phyloP scores from a whole-genome alignment of 2,329 filamentous ascomycete genomes.

The Cladophialophora yegresii region DNA sequence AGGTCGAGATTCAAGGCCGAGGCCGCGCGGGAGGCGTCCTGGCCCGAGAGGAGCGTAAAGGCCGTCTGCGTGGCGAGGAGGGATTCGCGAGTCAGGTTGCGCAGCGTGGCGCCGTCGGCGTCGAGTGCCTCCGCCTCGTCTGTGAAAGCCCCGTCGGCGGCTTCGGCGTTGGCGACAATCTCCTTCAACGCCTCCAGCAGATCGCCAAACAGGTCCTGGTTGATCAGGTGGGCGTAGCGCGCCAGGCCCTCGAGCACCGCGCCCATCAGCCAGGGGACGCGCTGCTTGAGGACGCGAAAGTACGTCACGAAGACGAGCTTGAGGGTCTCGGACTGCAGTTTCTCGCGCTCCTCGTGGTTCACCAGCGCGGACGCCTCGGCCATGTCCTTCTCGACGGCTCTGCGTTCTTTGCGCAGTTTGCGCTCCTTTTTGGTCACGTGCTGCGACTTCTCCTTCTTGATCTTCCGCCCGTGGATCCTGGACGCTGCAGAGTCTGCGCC shows the following conservation, averaged over 20 bases:
- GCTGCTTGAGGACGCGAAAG: constrained; percentile 87
- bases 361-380: constrained; percentile 86
- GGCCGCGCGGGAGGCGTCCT: constrained; percentile 85
- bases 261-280: constrained; percentile 85
- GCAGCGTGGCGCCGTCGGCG: constrained; percentile 56
- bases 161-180: constrained; percentile 74
- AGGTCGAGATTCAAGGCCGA: constrained; percentile 83
- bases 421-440: constrained; percentile 87
- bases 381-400: constrained; percentile 89
- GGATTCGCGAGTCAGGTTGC: constrained; percentile 80
- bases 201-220: constrained; percentile 98
- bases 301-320: constrained; percentile 95
- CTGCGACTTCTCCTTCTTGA: constrained; percentile 71
- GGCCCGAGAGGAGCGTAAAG: constrained; percentile 91
- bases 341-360: constrained; percentile 86
- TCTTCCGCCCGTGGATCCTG: constrained; percentile 56
- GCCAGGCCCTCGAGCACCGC: constrained; percentile 92
- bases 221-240: constrained; percentile 94
- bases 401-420: constrained; percentile 82
- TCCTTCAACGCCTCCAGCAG: constrained; percentile 92
- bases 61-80: constrained; percentile 95
- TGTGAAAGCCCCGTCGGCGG: constrained; percentile 37
- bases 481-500: constrained; percentile 53
- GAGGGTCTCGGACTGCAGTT: constrained; percentile 91
- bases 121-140: too few species aligned